Percentiles rank a stretch among this genome's conserved stretches.
These are phyloP conservation scores for Oldenlandia corymbosa DNA, from an alignment of 257 asterid genomes.

Conservation along the genomic window DNA sequence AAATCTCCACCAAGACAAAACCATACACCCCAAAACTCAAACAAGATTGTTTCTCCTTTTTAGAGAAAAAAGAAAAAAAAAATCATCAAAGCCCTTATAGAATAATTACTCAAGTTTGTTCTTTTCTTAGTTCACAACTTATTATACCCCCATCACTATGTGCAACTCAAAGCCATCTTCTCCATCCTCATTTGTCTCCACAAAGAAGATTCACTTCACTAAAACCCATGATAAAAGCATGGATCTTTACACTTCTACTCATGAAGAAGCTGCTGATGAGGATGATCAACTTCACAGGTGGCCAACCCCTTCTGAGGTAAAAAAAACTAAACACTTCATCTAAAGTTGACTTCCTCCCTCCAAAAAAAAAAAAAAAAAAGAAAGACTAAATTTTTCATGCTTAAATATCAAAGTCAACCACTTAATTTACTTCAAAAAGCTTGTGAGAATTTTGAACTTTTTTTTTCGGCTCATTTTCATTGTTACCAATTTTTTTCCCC, in stretches of 20 bases:
- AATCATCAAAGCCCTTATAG: not conserved
- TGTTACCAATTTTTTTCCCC: too few species aligned
- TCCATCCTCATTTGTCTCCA: conserved; percentile 49
- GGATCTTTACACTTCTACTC: conserved; percentile 23
- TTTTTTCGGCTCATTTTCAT: conserved; percentile 5
- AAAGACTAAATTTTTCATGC: not conserved
- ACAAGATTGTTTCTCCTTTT: conserved; percentile 16
- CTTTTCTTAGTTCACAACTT: too few species aligned
- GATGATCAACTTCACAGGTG: conserved; percentile 55
- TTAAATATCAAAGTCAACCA: not conserved
- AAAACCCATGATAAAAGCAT: conserved; percentile 37
- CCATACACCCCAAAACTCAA: conserved; percentile 24
- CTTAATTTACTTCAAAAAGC: too few species aligned
- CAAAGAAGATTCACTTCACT: conserved; percentile 42
- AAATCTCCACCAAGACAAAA: conserved; percentile 30
- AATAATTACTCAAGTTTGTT: not conserved
- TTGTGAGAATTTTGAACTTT: not conserved
- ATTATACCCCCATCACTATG: conserved; percentile 28
- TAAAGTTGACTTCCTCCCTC: too few species aligned
- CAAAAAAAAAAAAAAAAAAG: too few species aligned
- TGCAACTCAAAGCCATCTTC: conserved; percentile 74
- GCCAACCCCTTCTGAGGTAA: conserved; percentile 74
- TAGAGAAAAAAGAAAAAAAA: not conserved
- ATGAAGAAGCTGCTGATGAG: conserved; percentile 30
- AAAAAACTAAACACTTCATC: too few species aligned